Evolutionary conservation across 176 grass and related monocot genomes (phyloP), one percentile per base, ranked within the genome.

Genomic region (Themeda triandra): DNA sequence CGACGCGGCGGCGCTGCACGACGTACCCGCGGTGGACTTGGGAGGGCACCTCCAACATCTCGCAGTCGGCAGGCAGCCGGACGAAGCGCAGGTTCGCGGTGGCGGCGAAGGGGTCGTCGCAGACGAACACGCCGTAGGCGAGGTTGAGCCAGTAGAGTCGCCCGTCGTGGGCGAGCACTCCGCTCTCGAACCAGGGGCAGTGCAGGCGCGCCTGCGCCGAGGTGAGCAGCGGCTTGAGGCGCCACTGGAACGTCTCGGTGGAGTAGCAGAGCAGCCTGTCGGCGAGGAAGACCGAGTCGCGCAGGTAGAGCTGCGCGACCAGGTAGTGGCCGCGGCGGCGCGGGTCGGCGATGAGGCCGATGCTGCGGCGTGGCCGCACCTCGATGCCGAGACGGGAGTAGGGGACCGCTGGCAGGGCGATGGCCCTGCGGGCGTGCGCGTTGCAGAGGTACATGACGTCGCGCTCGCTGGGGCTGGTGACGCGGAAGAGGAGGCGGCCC

Each of bases 381-480:
- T 5, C 4, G 80, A 58, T 3, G 14, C 4, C 2, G 8, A 6
- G 0, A 6, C 8, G 0, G 42, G 13, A 14, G 30, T 12, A 35
- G n/a, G n/a, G 63, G 23, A 28, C 69, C 32, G 4, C 5, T 5
- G 80, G 80, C 15, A 69, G 32, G 45, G 19, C n/a, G 64, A 9
- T 21, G 42, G 80, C 49, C 1, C 19, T 28, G 49, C 67, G n/a
- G 0, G 46, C n/a, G 66, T 19, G 48, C 35, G 36, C 35, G 25
- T 82, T 36, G 80, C 67, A 60, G 53, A 82, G 15, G 80, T 62
- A 82, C 14, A 48, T 48, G 45, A 15, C n/a, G n/a, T 17, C 7
- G 13, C 17, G 13, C 45, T 48, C 45, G 69, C 6, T 1, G 6
- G 31, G 32, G 1, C 6, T 12, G 13, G 74, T 12, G 6, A 30